These are phyloP conservation scores for Microascus cirrosus DNA, from an alignment of 2,329 filamentous ascomycete genomes.

Conservation along the genomic window DNA sequence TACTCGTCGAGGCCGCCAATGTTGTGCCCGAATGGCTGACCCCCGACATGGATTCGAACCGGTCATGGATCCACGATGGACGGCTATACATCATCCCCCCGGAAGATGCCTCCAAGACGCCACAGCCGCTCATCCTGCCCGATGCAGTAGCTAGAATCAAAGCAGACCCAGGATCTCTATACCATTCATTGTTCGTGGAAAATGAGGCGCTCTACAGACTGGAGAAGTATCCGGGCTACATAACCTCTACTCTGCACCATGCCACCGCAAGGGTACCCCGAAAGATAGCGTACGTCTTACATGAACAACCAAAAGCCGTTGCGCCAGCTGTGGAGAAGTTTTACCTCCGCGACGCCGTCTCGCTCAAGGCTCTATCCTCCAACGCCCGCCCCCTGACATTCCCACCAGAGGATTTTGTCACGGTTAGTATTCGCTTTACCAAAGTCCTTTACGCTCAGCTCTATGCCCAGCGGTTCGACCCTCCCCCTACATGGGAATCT, in stretches of 20 bases:
- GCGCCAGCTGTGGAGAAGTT: constrained; percentile 83
- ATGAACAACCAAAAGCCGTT: constrained; percentile 63
- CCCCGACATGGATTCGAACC: constrained; percentile 77
- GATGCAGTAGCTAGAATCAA: constrained; percentile 55
- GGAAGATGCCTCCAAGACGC: constrained; percentile 18
- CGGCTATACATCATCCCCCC: constrained; percentile 64
- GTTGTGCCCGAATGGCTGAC: constrained; percentile 82
- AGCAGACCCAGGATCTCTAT: constrained; percentile 42
- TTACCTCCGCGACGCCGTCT: constrained; percentile 76
- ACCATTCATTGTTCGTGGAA: constrained; percentile 66
- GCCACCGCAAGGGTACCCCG: constrained; percentile 66
- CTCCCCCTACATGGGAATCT: constrained; percentile 41
- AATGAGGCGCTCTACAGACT: constrained; percentile 85
- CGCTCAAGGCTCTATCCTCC: constrained; percentile 56
- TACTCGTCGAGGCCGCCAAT: constrained; percentile 87
- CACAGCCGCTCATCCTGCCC: constrained; percentile 39
- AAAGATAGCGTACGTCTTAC: constrained; percentile 69
- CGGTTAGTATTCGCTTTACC: constrained; percentile 70
- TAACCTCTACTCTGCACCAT: constrained; percentile 65
- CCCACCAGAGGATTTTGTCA: constrained; percentile 67
- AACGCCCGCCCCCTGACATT: constrained; percentile 49
- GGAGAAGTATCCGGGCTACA: constrained; percentile 69
- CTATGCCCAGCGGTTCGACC: constrained; percentile 70
- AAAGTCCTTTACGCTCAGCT: constrained; percentile 86
- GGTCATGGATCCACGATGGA: constrained; percentile 79